These are phyloP conservation scores for Ceriops decandra DNA, from an alignment of 345 rosid genomes.

Conservation along the genomic window DNA sequence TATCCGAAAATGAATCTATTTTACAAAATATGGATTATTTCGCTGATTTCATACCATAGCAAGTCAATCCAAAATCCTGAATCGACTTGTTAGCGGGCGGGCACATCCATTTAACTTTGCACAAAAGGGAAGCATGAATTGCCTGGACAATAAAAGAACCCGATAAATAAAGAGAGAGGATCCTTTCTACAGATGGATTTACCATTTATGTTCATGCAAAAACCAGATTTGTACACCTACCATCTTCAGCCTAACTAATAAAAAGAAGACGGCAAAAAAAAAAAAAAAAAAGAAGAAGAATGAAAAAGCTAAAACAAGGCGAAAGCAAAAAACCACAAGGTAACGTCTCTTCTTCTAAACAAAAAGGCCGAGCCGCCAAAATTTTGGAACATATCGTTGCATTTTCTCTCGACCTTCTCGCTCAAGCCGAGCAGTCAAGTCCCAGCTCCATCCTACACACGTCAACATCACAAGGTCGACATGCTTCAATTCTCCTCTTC, in stretches of 20 bases:
- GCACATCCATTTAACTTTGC: too few relatives aligned
- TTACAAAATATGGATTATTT: too few relatives aligned
- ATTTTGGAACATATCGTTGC: conserved; percentile 10
- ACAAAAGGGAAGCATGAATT: too few relatives aligned
- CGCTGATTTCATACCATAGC: too few relatives aligned
- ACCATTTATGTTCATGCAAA: conserved; percentile 12
- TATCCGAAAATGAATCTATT: too few relatives aligned
- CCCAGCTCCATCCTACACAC: conserved; percentile 63
- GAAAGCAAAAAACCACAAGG: background rate
- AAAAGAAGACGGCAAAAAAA: conserved; percentile 3
- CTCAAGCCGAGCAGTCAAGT: conserved; percentile 28
- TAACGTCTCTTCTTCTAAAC: conserved; percentile 8
- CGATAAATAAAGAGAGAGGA: background rate
- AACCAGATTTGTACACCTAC: conserved; percentile 23
- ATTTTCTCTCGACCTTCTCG: background rate
- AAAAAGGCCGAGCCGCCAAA: conserved; percentile 25
- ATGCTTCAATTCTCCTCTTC: conserved; percentile 50
- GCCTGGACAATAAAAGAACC: too few relatives aligned
- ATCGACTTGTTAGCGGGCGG: too few relatives aligned
- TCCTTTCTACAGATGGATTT: conserved; percentile 6
- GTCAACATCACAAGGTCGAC: conserved; percentile 31
- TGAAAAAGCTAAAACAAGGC: background rate
- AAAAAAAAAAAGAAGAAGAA: background rate
- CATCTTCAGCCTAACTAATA: conserved; percentile 8
- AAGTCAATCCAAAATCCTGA: too few relatives aligned